Evolutionary conservation across 2,329 filamentous ascomycete genomes (phyloP).

Genomic region (Mycogone perniciosa): DNA sequence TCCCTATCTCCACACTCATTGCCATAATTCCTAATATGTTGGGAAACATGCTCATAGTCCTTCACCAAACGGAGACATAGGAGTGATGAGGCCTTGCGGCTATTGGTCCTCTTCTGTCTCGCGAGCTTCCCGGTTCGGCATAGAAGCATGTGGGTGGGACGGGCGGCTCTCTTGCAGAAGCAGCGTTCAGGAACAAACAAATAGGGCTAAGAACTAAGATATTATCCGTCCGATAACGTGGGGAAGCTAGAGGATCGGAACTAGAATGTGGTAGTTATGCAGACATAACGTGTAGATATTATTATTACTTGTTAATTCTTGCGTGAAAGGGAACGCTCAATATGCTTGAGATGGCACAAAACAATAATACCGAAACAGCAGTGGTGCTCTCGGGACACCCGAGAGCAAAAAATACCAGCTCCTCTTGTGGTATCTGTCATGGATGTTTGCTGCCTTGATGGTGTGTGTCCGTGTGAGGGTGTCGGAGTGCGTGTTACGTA

Average conservation of each 20-base stretch:
- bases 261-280: background rate
- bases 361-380: too few species aligned
- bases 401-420: too few species aligned
- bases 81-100: background rate
- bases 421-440: too few species aligned
- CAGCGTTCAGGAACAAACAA: background rate
- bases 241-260: background rate
- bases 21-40: too few species aligned
- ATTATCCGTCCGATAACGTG: background rate
- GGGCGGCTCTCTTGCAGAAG: background rate
- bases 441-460: too few species aligned
- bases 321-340: too few species aligned
- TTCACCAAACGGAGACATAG: conserved; percentile 2
- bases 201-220: background rate
- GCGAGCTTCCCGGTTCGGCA: conserved; percentile 10
- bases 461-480: too few species aligned
- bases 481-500: background rate
- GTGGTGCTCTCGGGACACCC: too few species aligned
- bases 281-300: too few species aligned
- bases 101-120: background rate
- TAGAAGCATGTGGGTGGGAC: conserved; percentile 2
- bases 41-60: too few species aligned
- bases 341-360: too few species aligned
- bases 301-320: too few species aligned
- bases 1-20: background rate